Evolutionary conservation across 2,329 filamentous ascomycete species (phyloP).

Genomic region (Fusarium albosuccineum): DNA sequence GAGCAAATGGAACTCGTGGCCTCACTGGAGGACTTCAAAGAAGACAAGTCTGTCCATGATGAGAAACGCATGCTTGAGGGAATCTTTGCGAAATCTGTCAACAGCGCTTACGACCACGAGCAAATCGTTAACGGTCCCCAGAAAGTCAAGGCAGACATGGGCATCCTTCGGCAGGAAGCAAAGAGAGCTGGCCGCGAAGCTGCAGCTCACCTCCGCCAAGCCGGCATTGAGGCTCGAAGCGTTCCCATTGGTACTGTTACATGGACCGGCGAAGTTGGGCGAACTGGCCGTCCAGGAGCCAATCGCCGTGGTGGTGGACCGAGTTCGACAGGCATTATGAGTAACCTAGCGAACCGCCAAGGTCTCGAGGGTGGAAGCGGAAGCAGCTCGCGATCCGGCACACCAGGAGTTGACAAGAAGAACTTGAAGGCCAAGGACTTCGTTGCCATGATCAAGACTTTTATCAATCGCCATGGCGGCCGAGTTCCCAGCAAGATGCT

Average conservation of each 20-base stretch:
- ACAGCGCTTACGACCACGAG: conserved; percentile 94
- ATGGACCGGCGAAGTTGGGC: conserved; percentile 90
- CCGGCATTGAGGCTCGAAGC: conserved; percentile 77
- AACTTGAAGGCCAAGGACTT: conserved; percentile 72
- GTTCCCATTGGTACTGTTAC: conserved; percentile 88
- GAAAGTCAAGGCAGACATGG: conserved; percentile 78
- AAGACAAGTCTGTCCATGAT: conserved; percentile 64
- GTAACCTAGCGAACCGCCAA: conserved; percentile 70
- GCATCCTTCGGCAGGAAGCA: conserved; percentile 85
- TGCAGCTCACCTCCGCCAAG: conserved; percentile 79
- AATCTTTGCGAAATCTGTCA: conserved; percentile 89
- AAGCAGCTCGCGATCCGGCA: conserved; percentile 61
- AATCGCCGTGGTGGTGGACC: conserved; percentile 65
- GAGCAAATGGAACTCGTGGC: conserved; percentile 71
- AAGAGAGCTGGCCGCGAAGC: conserved; percentile 83
- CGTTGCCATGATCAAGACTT: conserved; percentile 79
- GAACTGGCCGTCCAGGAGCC: conserved; percentile 77
- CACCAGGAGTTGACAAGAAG: conserved; percentile 55
- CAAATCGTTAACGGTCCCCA: conserved; percentile 85
- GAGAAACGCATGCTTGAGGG: conserved; percentile 88
- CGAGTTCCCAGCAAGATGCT: conserved; percentile 85
- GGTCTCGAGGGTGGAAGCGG: conserved; percentile 60
- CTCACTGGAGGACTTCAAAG: conserved; percentile 73
- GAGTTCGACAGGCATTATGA: conserved; percentile 67
- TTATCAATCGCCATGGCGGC: conserved; percentile 82